Evolutionary conservation across 352 stramenopile genomes (phyloP).

Genomic region (Phytophthora fragariaefolia): DNA sequence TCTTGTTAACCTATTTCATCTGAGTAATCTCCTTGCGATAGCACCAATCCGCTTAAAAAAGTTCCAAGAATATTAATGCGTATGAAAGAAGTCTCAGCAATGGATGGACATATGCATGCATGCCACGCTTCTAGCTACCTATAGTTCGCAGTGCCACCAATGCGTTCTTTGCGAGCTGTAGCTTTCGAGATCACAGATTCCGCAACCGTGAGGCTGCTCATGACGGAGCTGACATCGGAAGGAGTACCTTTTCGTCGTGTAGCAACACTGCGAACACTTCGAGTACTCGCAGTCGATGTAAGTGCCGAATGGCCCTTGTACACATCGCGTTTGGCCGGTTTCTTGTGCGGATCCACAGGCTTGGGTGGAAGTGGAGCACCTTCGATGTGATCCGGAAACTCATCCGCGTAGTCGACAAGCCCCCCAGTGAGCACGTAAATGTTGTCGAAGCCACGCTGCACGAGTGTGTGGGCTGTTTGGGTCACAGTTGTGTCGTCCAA

Average conservation of each 20-base stretch:
- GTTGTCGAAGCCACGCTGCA: constrained; percentile 87
- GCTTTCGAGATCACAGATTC: constrained; percentile 83
- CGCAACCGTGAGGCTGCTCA: constrained; percentile 65
- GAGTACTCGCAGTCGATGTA: constrained; percentile 44
- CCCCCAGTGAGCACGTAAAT: constrained; percentile 81
- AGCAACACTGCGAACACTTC: constrained; percentile 63
- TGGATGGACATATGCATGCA: too few species aligned
- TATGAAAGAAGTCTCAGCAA: too few species aligned
- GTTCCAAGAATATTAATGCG: background rate
- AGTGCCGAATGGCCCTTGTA: constrained; percentile 50
- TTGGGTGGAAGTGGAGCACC: constrained; percentile 63
- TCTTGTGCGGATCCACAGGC: constrained; percentile 60
- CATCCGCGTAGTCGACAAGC: constrained; percentile 67
- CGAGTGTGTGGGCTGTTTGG: constrained; percentile 70
- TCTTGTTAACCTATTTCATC: too few species aligned
- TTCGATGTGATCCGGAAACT: constrained; percentile 72
- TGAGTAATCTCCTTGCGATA: too few species aligned
- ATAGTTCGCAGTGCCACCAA: constrained; percentile 52
- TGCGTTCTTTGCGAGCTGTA: constrained; percentile 64
- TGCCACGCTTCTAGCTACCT: too few species aligned
- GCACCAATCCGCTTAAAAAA: too few species aligned
- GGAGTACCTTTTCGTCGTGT: constrained; percentile 54
- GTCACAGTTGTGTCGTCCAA: constrained; percentile 69
- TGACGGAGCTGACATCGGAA: constrained; percentile 68
- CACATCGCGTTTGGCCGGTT: constrained; percentile 53